Conservation (phyloP, 257 asterid genomes). For the Scutellaria baicalensis region DNA sequence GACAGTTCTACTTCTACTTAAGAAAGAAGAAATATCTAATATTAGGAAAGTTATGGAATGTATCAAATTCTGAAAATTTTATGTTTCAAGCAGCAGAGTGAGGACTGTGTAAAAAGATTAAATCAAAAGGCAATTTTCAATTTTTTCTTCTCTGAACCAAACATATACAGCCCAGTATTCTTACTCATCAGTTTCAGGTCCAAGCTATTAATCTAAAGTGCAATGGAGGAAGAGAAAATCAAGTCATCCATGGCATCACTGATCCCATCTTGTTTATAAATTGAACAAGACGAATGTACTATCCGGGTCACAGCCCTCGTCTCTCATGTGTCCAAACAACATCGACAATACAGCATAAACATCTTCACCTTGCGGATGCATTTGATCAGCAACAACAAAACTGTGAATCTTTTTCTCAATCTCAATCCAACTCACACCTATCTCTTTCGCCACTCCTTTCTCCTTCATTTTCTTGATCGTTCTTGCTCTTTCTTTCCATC, state of each 20-base stretch:
- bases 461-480: conserved; percentile 66
- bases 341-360: conserved; percentile 23
- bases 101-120: too few species aligned
- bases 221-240: not conserved
- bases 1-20: too few species aligned
- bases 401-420: conserved; percentile 48
- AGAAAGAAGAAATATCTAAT: too few species aligned
- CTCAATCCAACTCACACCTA: conserved; percentile 79
- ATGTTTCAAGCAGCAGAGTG: too few species aligned
- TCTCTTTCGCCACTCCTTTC: conserved; percentile 52
- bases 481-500: conserved; percentile 76
- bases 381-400: conserved; percentile 69
- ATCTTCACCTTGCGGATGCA: conserved; percentile 43
- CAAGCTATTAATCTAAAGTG: not conserved
- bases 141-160: not conserved
- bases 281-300: not conserved
- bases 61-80: too few species aligned
- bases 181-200: not conserved
- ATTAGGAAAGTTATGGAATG: too few species aligned
- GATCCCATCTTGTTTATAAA: not conserved
- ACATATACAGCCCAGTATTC: not conserved
- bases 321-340: conserved; percentile 57
- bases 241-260: not conserved
- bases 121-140: too few species aligned
- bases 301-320: conserved; percentile 37